Conservation (phyloP, 345 rosid genomes). For the Citrus trifoliata region DNA sequence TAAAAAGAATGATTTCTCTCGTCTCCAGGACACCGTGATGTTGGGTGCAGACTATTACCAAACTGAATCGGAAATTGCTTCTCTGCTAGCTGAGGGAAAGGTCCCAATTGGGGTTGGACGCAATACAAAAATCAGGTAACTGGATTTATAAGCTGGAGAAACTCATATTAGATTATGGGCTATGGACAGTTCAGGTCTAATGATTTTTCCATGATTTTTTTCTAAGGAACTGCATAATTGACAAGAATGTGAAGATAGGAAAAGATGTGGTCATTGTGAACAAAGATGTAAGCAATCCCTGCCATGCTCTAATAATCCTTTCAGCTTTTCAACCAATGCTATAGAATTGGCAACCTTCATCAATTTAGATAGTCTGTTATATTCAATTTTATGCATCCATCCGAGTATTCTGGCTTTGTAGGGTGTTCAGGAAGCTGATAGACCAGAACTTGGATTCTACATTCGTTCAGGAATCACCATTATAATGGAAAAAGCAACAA, state of each 20-base stretch:
- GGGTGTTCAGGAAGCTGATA: constrained; percentile 88
- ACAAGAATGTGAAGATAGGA: constrained; percentile 91
- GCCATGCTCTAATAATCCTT: not conserved
- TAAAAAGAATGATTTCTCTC: not conserved
- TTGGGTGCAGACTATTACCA: constrained; percentile 90
- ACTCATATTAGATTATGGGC: not conserved
- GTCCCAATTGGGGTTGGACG: constrained; percentile 86
- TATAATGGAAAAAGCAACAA: constrained; percentile 77
- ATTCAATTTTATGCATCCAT: not conserved
- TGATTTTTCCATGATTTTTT: not conserved
- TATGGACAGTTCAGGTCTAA: constrained; percentile 4
- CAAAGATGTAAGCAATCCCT: constrained; percentile 55
- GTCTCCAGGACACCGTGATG: constrained; percentile 75
- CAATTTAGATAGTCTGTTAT: not conserved
- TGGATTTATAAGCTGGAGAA: not conserved
- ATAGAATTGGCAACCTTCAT: not conserved
- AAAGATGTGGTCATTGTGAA: constrained; percentile 74
- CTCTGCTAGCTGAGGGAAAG: constrained; percentile 77
- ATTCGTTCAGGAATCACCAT: constrained; percentile 77
- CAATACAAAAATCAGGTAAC: constrained; percentile 76
- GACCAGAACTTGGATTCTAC: constrained; percentile 78
- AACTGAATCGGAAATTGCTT: constrained; percentile 89
- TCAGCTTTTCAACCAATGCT: not conserved
- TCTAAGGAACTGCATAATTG: constrained; percentile 84
- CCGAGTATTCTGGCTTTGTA: constrained; percentile 16